phyloP scores from a whole-genome alignment of 2,329 filamentous ascomycete genomes.

The Diaporthe vexans region DNA sequence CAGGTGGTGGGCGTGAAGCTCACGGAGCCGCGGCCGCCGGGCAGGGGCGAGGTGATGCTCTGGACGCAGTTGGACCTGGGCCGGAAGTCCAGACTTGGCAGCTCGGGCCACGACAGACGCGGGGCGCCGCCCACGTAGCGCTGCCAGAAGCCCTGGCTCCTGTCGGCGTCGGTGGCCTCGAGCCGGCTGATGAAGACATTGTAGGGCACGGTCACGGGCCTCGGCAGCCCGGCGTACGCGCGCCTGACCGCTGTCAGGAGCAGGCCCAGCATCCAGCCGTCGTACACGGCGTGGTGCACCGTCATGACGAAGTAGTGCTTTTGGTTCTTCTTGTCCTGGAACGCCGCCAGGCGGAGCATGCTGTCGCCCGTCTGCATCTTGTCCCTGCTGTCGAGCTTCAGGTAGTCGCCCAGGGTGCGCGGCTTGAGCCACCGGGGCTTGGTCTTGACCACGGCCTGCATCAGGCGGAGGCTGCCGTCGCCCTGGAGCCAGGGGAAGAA shows the following conservation, averaged over 20 bases:
- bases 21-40: neutral
- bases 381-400: neutral
- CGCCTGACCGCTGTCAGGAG: constrained; percentile 11
- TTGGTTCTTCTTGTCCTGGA: constrained; percentile 8
- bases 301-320: constrained; percentile 34
- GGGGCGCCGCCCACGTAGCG: constrained; percentile 13
- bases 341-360: constrained; percentile 9
- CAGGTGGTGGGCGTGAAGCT: constrained; percentile 1
- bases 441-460: constrained; percentile 11
- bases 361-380: constrained; percentile 16
- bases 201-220: constrained; percentile 12
- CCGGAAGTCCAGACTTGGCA: neutral
- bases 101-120: neutral
- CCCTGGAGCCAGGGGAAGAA: constrained; percentile 12
- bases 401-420: constrained; percentile 13
- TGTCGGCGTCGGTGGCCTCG: neutral
- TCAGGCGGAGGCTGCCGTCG: neutral
- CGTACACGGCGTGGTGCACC: constrained; percentile 36
- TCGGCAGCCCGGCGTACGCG: neutral
- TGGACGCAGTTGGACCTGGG: constrained; percentile 12
- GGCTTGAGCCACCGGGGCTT: constrained; percentile 14
- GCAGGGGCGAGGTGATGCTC: neutral
- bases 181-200: constrained; percentile 17
- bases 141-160: constrained; percentile 20
- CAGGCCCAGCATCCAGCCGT: constrained; percentile 36